A percentile compares a stretch with the other conserved stretches of the same genome.
phyloP scores from a whole-genome alignment of 805 yeast genomes.

The Yamadazyma laniorum region DNA sequence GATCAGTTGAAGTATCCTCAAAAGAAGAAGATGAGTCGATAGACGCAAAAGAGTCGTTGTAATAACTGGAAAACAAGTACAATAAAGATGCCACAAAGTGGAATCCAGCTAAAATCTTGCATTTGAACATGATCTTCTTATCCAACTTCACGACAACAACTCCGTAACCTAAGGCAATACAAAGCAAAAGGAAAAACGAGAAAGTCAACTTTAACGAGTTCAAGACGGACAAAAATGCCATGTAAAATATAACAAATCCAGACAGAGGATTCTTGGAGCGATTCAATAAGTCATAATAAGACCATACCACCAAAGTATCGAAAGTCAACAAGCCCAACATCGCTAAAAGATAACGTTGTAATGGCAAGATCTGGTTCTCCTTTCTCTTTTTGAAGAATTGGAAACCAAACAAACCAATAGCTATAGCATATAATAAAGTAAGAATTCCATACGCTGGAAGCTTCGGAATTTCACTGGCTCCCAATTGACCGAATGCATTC shows the following conservation, averaged over 20 bases:
- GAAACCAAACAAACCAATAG: constrained; percentile 79
- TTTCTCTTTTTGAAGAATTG: constrained; percentile 78
- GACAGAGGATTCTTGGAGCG: constrained; percentile 45
- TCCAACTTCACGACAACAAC: constrained; percentile 86
- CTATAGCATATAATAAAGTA: constrained; percentile 79
- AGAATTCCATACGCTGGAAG: constrained; percentile 84
- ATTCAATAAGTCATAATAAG: constrained; percentile 83
- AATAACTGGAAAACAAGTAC: constrained; percentile 36
- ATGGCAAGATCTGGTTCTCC: constrained; percentile 74
- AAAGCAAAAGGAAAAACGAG: constrained; percentile 80
- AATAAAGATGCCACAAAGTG: constrained; percentile 37
- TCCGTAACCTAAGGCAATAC: constrained; percentile 91
- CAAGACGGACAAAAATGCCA: constrained; percentile 73
- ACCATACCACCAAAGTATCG: constrained; percentile 88
- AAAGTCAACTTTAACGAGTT: constrained; percentile 82
- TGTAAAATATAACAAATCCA: constrained; percentile 65
- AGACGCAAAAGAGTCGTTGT: constrained; percentile 24
- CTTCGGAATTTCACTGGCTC: constrained; percentile 90
- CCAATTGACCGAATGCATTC: constrained; percentile 85
- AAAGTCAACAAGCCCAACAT: constrained; percentile 78
- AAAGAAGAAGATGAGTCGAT: constrained; percentile 31
- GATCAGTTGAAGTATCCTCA: constrained; percentile 48
- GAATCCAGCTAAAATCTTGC: constrained; percentile 41
- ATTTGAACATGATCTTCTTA: constrained; percentile 63
- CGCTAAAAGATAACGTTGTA: constrained; percentile 87